Evolutionary conservation across 768 basidiomycete genomes (phyloP).

Genomic region (Royoungia palumana): DNA sequence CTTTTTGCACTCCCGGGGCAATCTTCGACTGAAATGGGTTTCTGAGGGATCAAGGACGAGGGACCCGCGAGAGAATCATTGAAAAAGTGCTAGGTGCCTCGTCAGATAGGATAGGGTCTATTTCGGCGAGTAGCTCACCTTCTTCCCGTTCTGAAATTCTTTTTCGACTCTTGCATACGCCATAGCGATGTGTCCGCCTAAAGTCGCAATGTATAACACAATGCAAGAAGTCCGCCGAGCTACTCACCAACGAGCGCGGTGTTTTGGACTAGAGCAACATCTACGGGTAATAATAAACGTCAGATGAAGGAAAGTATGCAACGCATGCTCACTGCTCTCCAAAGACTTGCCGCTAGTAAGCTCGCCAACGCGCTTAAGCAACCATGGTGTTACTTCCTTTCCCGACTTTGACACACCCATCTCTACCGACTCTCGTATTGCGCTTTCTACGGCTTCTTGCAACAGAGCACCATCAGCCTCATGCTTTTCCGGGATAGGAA

Average conservation of each 20-base stretch:
- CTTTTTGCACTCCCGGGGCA: not conserved
- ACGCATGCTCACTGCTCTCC: slow-evolving; percentile 52
- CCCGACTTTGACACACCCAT: slow-evolving; percentile 77
- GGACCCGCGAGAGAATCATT: not conserved
- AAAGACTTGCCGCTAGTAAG: slow-evolving; percentile 76
- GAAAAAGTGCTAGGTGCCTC: slow-evolving; percentile 12
- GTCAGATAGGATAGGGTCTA: not conserved
- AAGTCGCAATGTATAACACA: not conserved
- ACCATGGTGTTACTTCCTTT: slow-evolving; percentile 94
- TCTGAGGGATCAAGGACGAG: not conserved
- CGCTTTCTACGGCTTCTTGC: slow-evolving; percentile 78
- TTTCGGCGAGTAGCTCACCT: slow-evolving; percentile 12
- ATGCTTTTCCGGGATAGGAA: slow-evolving; percentile 82
- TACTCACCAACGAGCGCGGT: slow-evolving; percentile 75
- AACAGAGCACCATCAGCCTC: slow-evolving; percentile 63
- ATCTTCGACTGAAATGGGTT: not conserved
- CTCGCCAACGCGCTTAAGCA: slow-evolving; percentile 78
- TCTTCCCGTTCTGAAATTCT: slow-evolving; percentile 15
- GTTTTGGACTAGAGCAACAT: slow-evolving; percentile 87
- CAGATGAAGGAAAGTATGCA: not conserved
- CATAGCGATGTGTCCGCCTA: slow-evolving; percentile 77
- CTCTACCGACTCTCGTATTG: slow-evolving; percentile 77
- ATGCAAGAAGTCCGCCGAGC: not conserved
- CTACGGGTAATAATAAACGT: slow-evolving; percentile 35
- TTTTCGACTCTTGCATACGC: slow-evolving; percentile 58